Conservation (phyloP, 306 rosid genomes). For the Ziziphus jujuba region DNA sequence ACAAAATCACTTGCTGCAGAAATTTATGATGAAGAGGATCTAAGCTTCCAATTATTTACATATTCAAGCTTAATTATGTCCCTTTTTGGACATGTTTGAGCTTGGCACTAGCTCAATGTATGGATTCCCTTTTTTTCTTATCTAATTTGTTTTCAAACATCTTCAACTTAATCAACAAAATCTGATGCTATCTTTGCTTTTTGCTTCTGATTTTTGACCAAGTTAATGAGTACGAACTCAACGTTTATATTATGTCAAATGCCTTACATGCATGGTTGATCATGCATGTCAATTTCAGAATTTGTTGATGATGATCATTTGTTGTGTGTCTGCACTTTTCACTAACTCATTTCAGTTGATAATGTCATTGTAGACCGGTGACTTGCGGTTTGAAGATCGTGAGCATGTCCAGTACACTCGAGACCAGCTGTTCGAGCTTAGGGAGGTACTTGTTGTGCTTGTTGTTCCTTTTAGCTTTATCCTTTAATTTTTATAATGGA, state of each 20-base stretch:
- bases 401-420: constrained; percentile 36
- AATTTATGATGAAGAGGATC: no score
- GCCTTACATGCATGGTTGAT: neutral
- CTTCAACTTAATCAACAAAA: no score
- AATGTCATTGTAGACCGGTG: constrained; percentile 27
- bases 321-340: neutral
- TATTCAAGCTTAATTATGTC: no score
- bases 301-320: neutral
- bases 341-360: neutral
- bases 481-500: neutral
- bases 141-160: no score
- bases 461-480: neutral
- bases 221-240: no score
- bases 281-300: constrained; percentile 1
- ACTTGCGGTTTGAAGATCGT: constrained; percentile 39
- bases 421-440: constrained; percentile 39
- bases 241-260: neutral
- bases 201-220: neutral
- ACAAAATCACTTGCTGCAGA: no score
- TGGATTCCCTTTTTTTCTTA: no score
- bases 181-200: neutral
- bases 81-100: no score
- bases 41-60: no score
- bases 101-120: no score
- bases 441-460: constrained; percentile 26